Conservation (phyloP, 169 alveolate genomes). For the Ichthyophthirius multifiliis region DNA sequence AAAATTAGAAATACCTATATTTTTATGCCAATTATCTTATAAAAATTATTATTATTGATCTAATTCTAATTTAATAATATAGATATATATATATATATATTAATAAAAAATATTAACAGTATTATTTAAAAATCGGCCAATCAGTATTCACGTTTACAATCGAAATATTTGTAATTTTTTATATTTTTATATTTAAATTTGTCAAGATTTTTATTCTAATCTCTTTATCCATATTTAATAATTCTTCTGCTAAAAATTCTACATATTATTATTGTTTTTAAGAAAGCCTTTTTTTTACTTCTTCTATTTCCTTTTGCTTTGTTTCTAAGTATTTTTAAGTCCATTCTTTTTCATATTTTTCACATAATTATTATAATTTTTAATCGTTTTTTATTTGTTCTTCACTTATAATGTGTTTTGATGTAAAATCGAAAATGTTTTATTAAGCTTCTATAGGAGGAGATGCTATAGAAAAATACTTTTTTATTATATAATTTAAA, state of each 20-base stretch:
- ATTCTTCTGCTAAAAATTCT: constrained; percentile 27
- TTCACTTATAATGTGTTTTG: background rate
- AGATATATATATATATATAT: too few species aligned
- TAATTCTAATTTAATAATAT: too few species aligned
- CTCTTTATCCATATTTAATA: constrained; percentile 24
- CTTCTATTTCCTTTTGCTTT: constrained; percentile 2
- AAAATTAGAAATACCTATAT: too few species aligned
- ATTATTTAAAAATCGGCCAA: constrained; percentile 45
- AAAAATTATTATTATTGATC: background rate
- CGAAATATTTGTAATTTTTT: constrained; percentile 25
- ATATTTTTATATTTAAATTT: background rate
- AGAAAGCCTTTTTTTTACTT: background rate
- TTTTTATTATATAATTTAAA: too few species aligned
- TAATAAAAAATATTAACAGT: background rate
- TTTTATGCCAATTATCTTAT: background rate
- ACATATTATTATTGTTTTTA: constrained; percentile 15
- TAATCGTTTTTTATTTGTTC: constrained; percentile 30
- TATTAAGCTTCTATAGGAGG: too few species aligned
- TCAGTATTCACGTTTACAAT: constrained; percentile 42
- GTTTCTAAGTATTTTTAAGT: constrained; percentile 16
- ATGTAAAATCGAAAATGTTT: too few species aligned
- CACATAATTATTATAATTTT: constrained; percentile 19
- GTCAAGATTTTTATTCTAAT: constrained; percentile 35
- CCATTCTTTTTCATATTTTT: constrained; percentile 48
- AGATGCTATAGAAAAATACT: too few species aligned